These are phyloP conservation scores for Gymnopilus dilepis DNA, from an alignment of 768 basidiomycete genomes.

Conservation along the genomic window DNA sequence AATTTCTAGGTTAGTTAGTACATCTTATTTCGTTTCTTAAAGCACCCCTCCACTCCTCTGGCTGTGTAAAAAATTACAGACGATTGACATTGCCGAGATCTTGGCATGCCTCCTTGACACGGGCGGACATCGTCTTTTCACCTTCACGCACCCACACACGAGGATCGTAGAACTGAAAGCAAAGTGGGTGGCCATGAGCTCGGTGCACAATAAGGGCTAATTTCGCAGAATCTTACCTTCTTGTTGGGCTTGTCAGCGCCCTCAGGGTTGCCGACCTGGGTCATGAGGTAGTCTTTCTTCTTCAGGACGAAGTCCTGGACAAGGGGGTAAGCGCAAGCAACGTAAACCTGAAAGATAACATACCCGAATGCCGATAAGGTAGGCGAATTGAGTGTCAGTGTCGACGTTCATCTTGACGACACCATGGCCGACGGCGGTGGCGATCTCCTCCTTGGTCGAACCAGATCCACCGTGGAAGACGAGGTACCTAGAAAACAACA, in stretches of 20 bases:
- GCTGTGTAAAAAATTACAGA: slow-evolving; percentile 23
- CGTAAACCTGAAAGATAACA: neutral
- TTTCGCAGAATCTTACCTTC: slow-evolving; percentile 64
- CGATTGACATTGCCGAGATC: slow-evolving; percentile 75
- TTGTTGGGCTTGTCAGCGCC: slow-evolving; percentile 98
- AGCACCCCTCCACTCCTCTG: neutral
- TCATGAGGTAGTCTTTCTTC: slow-evolving; percentile 86
- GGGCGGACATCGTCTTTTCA: slow-evolving; percentile 86
- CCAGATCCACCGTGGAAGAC: slow-evolving; percentile 99
- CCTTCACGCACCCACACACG: slow-evolving; percentile 99
- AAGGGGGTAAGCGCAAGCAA: neutral
- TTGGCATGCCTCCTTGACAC: slow-evolving; percentile 92
- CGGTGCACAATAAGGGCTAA: neutral
- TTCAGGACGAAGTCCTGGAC: slow-evolving; percentile 80
- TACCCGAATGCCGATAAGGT: slow-evolving; percentile 83
- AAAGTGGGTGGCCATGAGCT: neutral
- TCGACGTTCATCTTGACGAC: slow-evolving; percentile 99
- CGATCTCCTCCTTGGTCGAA: slow-evolving; percentile 95
- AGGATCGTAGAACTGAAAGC: slow-evolving; percentile 82
- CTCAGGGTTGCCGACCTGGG: slow-evolving; percentile 97
- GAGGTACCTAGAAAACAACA: slow-evolving; percentile 67
- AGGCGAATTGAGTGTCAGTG: slow-evolving; percentile 94
- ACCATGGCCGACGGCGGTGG: slow-evolving; percentile 86
- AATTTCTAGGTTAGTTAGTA: neutral
- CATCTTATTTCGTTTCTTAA: neutral